phyloP scores from a whole-genome alignment of 2,329 filamentous ascomycete species.

The Colletotrichum trifolii region DNA sequence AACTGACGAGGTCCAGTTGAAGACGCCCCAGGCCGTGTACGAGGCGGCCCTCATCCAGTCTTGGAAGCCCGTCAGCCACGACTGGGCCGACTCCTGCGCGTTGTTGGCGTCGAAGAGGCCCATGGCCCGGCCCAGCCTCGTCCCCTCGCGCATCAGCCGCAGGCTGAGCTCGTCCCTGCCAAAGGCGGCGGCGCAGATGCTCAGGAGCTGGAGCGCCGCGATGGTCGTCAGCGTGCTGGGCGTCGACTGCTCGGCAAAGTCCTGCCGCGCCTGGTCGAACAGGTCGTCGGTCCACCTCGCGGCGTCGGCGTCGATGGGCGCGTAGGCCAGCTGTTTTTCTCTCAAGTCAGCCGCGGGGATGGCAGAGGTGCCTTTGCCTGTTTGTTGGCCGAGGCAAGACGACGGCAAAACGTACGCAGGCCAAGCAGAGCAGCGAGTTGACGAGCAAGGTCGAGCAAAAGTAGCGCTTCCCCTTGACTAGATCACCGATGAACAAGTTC shows the following conservation, averaged over 20 bases:
- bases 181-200: slow-evolving; percentile 5
- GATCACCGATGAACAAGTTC: slow-evolving; percentile 9
- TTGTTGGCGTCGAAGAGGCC: slow-evolving; percentile 16
- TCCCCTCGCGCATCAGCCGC: neutral
- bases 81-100: slow-evolving; percentile 4
- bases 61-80: slow-evolving; percentile 4
- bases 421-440: slow-evolving; percentile 17
- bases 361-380: neutral
- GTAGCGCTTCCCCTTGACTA: neutral
- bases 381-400: neutral
- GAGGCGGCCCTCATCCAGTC: slow-evolving; percentile 25
- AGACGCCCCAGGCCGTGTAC: slow-evolving; percentile 46
- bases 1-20: slow-evolving; percentile 36
- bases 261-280: slow-evolving; percentile 8
- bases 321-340: slow-evolving; percentile 10
- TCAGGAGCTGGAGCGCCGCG: slow-evolving; percentile 1
- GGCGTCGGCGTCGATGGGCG: slow-evolving; percentile 3
- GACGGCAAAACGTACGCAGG: slow-evolving; percentile 17
- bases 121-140: slow-evolving; percentile 10
- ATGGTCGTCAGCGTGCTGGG: slow-evolving; percentile 19
- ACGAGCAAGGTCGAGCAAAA: slow-evolving; percentile 22
- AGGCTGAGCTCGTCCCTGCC: slow-evolving; percentile 20
- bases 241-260: neutral
- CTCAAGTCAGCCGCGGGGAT: neutral
- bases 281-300: slow-evolving; percentile 6